Evolutionary conservation across 768 basidiomycete genomes (phyloP), one percentile per base, ranked within the genome.

Genomic region (Russula foetens): DNA sequence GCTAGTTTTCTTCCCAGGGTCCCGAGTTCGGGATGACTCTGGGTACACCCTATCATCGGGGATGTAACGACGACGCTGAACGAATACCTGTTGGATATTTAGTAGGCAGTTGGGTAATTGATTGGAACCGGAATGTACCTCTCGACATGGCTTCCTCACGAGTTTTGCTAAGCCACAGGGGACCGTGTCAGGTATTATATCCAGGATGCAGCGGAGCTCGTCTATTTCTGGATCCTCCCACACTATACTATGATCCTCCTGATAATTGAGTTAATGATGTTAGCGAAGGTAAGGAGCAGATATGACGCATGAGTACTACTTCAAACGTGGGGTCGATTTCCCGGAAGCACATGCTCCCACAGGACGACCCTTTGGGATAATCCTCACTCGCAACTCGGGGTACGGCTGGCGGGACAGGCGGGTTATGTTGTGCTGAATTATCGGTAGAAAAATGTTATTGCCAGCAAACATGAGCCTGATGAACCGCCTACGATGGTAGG

Each of bases 131-230:
- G 19, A 7, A 26, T 26, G n/a, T 38, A 63, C 63, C 49, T 63
- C 63, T 52, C 49, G 47, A 35, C 63, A 63, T 14, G 63, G 59
- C 15, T 46, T 62, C 48, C 63, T 54, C 24, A 63, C 49, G 35
- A 63, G 59, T 31, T 51, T 62, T 19, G 64, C 64, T 1, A 65
- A 29, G 29, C 63, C 64, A 54, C 64, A 65, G 4, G 64, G 64
- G 4, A 26, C 2, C 12, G 58, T 57, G 41, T 65, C 63, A 21
- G 63, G 63, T 31, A 62, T 60, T 26, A 63, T 55, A 28, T 63
- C 59, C 21, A 63, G 48, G 35, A 61, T 55, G 43, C 63, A 56
- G 11, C 5, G 26, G n/a, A 63, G 59, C 38, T 62, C 63, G 19
- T 62, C 49, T 14, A 62, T 9, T 8, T 63, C 63, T 19, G 49